Percentiles rank a stretch among this genome's conserved stretches.
phyloP scores from a whole-genome alignment of 108 stramenopile species.

The Conticribra weissflogii region DNA sequence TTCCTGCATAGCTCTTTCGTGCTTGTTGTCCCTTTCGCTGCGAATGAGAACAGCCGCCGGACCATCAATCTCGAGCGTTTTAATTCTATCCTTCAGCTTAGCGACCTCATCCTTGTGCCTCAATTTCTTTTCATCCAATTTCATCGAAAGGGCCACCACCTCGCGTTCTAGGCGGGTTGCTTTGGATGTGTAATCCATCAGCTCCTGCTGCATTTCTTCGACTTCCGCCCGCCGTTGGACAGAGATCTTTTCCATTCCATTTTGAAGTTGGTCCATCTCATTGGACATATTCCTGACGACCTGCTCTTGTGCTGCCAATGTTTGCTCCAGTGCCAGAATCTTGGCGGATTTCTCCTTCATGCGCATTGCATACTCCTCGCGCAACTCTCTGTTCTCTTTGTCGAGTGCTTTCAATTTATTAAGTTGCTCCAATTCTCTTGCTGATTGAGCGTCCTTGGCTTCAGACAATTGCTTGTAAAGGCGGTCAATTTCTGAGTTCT shows the following conservation, averaged over 20 bases:
- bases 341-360: constrained; percentile 71
- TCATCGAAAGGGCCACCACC: constrained; percentile 64
- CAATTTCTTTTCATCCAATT: constrained; percentile 69
- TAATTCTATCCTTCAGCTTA: constrained; percentile 62
- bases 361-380: constrained; percentile 59
- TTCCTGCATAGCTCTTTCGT: constrained; percentile 56
- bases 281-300: constrained; percentile 71
- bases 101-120: constrained; percentile 69
- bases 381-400: constrained; percentile 52
- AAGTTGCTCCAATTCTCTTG: constrained; percentile 51
- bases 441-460: constrained; percentile 43
- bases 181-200: constrained; percentile 65
- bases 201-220: constrained; percentile 85
- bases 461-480: constrained; percentile 66
- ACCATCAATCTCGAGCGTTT: constrained; percentile 54
- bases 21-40: constrained; percentile 35
- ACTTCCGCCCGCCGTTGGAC: constrained; percentile 74
- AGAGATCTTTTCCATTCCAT: constrained; percentile 71
- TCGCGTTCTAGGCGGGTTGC: constrained; percentile 70
- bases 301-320: constrained; percentile 81
- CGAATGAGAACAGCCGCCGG: constrained; percentile 35
- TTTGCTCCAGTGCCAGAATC: constrained; percentile 76
- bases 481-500: constrained; percentile 70
- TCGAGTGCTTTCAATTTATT: constrained; percentile 51
- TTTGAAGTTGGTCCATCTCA: constrained; percentile 89